phyloP scores from a whole-genome alignment of 768 basidiomycete species.

The Infundibulicybe gibba region DNA sequence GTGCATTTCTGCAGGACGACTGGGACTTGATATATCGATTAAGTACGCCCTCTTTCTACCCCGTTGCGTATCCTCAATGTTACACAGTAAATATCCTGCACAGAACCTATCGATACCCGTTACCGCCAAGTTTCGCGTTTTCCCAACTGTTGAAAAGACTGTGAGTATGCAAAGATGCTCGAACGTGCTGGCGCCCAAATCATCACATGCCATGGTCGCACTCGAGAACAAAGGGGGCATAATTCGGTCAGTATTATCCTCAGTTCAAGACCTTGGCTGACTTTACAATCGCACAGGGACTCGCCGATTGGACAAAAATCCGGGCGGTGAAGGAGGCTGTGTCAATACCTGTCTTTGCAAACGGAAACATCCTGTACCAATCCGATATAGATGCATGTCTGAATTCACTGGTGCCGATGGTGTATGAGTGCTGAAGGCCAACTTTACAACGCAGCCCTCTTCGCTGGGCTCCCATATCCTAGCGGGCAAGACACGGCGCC shows the following conservation, averaged over 20 bases:
- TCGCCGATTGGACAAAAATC: constrained; percentile 90
- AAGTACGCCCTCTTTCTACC: constrained; percentile 42
- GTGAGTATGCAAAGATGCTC: constrained; percentile 96
- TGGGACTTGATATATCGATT: constrained; percentile 86
- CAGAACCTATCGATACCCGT: constrained; percentile 85
- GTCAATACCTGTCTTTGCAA: constrained; percentile 91
- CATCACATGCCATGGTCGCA: constrained; percentile 88
- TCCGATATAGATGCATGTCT: constrained; percentile 82
- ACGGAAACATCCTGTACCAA: constrained; percentile 90
- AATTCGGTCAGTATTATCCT: constrained; percentile 44
- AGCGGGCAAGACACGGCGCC: constrained; percentile 4
- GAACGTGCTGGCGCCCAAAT: constrained; percentile 95
- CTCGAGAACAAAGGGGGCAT: constrained; percentile 89
- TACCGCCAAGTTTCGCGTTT: constrained; percentile 94
- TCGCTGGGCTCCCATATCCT: constrained; percentile 30
- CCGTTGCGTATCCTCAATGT: neutral
- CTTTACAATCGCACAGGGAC: constrained; percentile 44
- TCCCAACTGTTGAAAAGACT: constrained; percentile 80
- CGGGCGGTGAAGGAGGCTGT: constrained; percentile 88
- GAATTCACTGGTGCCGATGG: constrained; percentile 83
- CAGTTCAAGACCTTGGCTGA: neutral
- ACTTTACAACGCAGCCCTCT: constrained; percentile 88
- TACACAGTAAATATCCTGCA: constrained; percentile 81
- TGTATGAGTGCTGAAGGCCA: constrained; percentile 96
- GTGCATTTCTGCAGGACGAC: constrained; percentile 90